Percentiles rank a stretch among this genome's conserved stretches.
These are phyloP conservation scores for Diaporthe vaccinii DNA, from an alignment of 2,329 filamentous ascomycete species.

Conservation along the genomic window DNA sequence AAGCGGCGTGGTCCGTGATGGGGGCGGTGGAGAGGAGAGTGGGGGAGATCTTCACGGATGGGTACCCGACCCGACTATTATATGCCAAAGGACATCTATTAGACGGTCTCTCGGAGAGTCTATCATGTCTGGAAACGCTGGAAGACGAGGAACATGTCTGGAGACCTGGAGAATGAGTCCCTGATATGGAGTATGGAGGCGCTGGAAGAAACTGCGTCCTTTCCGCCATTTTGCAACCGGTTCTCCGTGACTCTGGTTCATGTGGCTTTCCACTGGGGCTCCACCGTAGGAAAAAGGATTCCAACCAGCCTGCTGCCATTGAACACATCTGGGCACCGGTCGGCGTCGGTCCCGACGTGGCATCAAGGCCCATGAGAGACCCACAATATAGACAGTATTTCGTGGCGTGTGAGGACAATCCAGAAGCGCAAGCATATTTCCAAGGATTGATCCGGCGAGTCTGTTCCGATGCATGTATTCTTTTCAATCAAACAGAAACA, in stretches of 20 bases:
- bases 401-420: not conserved
- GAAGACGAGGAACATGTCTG: not conserved
- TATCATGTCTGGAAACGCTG: not conserved
- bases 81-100: too few species aligned
- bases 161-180: not conserved
- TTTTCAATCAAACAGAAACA: not conserved
- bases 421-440: not conserved
- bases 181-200: not conserved
- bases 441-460: not conserved
- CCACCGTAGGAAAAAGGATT: not conserved
- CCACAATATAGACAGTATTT: not conserved
- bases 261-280: not conserved
- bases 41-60: not conserved
- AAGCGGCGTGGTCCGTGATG: not conserved
- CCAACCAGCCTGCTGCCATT: not conserved
- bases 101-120: not conserved
- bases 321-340: not conserved
- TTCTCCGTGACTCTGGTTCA: not conserved
- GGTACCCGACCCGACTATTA: not conserved
- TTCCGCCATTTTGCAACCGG: not conserved
- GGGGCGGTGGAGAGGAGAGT: too few species aligned
- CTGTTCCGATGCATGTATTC: not conserved
- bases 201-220: not conserved
- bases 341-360: not conserved
- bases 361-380: not conserved